These are phyloP conservation scores for Calycina herbarum DNA, from an alignment of 2,329 filamentous ascomycete genomes.

Conservation along the genomic window DNA sequence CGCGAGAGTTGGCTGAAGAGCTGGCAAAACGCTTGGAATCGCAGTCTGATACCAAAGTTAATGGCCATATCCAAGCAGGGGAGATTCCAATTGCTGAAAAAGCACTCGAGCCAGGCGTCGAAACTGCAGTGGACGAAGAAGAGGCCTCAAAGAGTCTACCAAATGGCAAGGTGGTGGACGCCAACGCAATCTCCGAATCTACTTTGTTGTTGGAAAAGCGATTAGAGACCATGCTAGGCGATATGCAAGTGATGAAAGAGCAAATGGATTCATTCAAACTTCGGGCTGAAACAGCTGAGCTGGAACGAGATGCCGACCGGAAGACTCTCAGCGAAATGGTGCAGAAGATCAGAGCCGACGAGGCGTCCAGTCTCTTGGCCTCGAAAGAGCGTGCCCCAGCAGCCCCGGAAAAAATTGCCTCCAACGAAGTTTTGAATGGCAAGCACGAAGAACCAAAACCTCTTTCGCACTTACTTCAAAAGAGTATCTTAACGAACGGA, in stretches of 20 bases:
- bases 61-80: constrained; percentile 37
- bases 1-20: constrained; percentile 82
- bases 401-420: constrained; percentile 1
- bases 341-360: constrained; percentile 71
- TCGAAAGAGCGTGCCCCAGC: constrained; percentile 28
- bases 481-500: constrained; percentile 26
- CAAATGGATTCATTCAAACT: constrained; percentile 65
- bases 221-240: constrained; percentile 32
- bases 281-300: constrained; percentile 78
- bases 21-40: constrained; percentile 70
- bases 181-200: constrained; percentile 77
- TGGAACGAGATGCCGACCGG: constrained; percentile 69
- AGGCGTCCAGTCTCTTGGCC: constrained; percentile 46
- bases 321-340: constrained; percentile 87
- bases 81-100: constrained; percentile 45
- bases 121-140: constrained; percentile 30
- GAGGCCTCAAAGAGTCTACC: constrained; percentile 10
- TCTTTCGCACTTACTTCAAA: constrained; percentile 20
- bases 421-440: constrained; percentile 17
- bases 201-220: constrained; percentile 46
- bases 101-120: constrained; percentile 46
- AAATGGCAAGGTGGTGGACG: constrained; percentile 56
- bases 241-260: constrained; percentile 33
- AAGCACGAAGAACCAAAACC: constrained; percentile 14
- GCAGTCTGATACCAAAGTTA: constrained; percentile 46